Conservation (phyloP, 345 rosid genomes). For the Pugionium cornutum region DNA sequence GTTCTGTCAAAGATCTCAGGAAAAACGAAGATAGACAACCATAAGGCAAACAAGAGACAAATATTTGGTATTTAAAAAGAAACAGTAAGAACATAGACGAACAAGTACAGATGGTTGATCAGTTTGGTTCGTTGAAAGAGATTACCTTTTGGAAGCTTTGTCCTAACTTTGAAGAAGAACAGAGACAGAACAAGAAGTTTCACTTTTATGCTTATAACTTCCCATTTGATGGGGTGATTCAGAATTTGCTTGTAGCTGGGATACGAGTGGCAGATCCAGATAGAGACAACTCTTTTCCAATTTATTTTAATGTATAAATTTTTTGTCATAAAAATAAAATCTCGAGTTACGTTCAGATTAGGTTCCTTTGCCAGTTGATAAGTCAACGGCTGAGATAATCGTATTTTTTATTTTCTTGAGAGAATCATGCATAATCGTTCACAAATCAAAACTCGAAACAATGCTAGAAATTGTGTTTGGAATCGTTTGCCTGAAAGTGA, state of each 20-base stretch:
- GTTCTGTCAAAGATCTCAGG: not conserved
- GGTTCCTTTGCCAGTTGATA: not conserved
- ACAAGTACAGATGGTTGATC: conserved; percentile 11
- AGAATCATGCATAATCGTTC: not conserved
- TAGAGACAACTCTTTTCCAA: conserved; percentile 6
- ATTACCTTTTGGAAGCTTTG: conserved; percentile 27
- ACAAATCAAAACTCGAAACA: not conserved
- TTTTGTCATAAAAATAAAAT: not conserved
- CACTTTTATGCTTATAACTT: not conserved
- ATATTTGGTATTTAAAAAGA: not conserved
- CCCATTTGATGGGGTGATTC: conserved; percentile 18
- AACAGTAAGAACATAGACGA: conserved; percentile 8
- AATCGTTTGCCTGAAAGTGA: too few species aligned
- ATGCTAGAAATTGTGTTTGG: too few species aligned
- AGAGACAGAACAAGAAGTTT: not conserved
- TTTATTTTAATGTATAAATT: not conserved
- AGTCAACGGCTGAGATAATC: conserved; percentile 32
- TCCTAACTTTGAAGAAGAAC: conserved; percentile 11
- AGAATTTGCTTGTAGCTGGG: conserved; percentile 19
- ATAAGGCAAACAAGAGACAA: conserved; percentile 15
- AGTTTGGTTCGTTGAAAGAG: conserved; percentile 12
- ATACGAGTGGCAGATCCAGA: conserved; percentile 22
- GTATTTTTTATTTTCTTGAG: not conserved
- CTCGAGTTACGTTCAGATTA: conserved; percentile 21
- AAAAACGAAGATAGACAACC: not conserved